Conservation (phyloP, 1,284 basidiomycete species). For the Cryptococcus maquisensis region DNA sequence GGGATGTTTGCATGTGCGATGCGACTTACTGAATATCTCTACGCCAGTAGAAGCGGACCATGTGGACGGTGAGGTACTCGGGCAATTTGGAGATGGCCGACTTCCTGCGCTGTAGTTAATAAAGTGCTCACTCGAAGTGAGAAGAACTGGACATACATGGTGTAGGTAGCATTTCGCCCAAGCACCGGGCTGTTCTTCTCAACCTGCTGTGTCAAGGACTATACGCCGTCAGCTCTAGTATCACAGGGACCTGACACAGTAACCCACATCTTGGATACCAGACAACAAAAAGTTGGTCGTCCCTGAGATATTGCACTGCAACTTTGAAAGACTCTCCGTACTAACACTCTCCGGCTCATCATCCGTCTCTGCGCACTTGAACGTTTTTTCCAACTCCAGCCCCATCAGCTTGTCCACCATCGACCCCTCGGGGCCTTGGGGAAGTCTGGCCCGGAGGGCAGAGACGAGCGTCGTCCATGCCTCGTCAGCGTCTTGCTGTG, state of each 20-base stretch:
- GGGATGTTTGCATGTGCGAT: neutral
- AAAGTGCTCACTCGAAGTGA: neutral
- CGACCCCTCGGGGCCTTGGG: conserved; percentile 50
- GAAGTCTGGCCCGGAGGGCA: conserved; percentile 63
- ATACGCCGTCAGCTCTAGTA: conserved; percentile 3
- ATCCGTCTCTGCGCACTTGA: conserved; percentile 73
- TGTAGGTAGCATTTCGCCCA: conserved; percentile 75
- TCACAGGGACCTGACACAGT: neutral
- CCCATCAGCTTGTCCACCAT: conserved; percentile 84
- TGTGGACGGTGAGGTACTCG: conserved; percentile 50
- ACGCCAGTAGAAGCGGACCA: conserved; percentile 87
- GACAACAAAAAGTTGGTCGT: conserved; percentile 84
- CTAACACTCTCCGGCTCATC: conserved; percentile 67
- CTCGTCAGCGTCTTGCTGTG: conserved; percentile 98
- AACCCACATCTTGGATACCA: conserved; percentile 75
- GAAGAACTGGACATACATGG: conserved; percentile 51
- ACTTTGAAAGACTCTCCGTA: conserved; percentile 74
- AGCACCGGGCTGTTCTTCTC: conserved; percentile 80
- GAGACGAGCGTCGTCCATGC: conserved; percentile 84
- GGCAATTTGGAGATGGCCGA: conserved; percentile 82
- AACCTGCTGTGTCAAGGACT: conserved; percentile 80
- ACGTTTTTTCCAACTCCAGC: conserved; percentile 78
- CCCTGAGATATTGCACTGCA: conserved; percentile 86
- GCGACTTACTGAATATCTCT: conserved; percentile 63
- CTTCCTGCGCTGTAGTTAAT: conserved; percentile 41